Percentiles rank a stretch among this genome's conserved stretches.
Conservation (phyloP, 2,329 filamentous ascomycete genomes). For the Ceratocystis cacaofunesta region DNA sequence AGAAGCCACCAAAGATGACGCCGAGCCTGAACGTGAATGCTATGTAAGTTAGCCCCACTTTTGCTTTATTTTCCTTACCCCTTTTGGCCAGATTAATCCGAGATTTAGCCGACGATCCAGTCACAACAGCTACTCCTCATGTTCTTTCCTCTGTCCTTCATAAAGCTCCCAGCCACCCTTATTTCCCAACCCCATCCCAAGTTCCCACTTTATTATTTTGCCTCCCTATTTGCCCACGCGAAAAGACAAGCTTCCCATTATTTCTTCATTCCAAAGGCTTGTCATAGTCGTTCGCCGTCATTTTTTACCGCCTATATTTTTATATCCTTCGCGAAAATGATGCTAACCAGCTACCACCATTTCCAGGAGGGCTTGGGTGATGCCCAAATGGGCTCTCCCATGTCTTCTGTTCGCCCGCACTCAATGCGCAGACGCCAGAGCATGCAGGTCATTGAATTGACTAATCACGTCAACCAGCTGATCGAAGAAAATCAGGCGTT, state of each 20-base stretch:
- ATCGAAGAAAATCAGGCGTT: constrained; percentile 71
- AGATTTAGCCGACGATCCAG: background rate
- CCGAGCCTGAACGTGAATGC: background rate
- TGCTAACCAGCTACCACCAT: constrained; percentile 16
- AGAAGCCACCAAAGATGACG: constrained; percentile 27
- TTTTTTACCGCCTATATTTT: background rate
- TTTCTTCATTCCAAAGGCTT: constrained; percentile 5
- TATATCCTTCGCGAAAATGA: constrained; percentile 4
- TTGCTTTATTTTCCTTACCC: background rate
- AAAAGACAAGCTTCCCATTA: background rate
- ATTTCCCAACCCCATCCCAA: background rate
- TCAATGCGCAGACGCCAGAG: constrained; percentile 95
- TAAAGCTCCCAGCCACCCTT: constrained; percentile 10
- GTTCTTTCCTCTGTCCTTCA: background rate
- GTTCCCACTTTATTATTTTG: background rate
- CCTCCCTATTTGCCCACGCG: constrained; percentile 6
- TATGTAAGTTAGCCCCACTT: constrained; percentile 12
- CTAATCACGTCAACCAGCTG: constrained; percentile 70
- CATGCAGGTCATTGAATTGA: constrained; percentile 90
- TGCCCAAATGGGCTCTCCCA: constrained; percentile 69
- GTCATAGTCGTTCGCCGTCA: background rate
- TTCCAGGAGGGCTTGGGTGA: constrained; percentile 83
- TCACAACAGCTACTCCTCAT: background rate
- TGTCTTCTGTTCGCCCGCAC: constrained; percentile 83
- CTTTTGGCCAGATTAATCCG: background rate